phyloP scores from a whole-genome alignment of 2,329 filamentous ascomycete species.

The Penicillium concentricum region DNA sequence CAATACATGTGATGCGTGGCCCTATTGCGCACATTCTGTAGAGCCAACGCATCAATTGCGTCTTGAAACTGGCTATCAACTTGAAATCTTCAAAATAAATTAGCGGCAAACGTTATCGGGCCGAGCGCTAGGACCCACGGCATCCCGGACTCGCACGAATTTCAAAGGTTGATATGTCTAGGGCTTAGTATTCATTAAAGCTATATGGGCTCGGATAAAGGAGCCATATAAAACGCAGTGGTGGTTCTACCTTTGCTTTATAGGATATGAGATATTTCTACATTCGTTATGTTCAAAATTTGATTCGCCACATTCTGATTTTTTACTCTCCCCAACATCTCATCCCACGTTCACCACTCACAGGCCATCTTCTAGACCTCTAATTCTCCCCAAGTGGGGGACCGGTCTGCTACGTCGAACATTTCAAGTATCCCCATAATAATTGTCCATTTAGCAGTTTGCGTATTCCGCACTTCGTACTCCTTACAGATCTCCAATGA shows the following conservation, averaged over 20 bases:
- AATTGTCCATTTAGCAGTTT: background rate
- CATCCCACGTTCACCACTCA: background rate
- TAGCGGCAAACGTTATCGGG: background rate
- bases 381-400: background rate
- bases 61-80: background rate
- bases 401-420: background rate
- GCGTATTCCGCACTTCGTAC: background rate
- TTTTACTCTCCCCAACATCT: background rate
- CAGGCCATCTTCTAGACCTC: background rate
- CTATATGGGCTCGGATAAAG: too few species aligned
- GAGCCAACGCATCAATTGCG: background rate
- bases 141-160: constrained; percentile 1
- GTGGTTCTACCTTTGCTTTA: too few species aligned
- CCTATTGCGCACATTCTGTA: background rate
- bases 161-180: background rate
- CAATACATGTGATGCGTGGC: background rate
- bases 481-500: background rate
- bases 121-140: constrained; percentile 3
- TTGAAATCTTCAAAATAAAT: background rate
- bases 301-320: background rate
- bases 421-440: background rate
- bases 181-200: background rate
- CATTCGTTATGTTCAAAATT: background rate
- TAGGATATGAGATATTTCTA: background rate
- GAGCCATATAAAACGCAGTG: background rate